Percentiles rank a stretch among this genome's conserved stretches.
These are phyloP conservation scores for Kwoniella newhampshirensis DNA, from an alignment of 768 basidiomycete species.

Conservation along the genomic window DNA sequence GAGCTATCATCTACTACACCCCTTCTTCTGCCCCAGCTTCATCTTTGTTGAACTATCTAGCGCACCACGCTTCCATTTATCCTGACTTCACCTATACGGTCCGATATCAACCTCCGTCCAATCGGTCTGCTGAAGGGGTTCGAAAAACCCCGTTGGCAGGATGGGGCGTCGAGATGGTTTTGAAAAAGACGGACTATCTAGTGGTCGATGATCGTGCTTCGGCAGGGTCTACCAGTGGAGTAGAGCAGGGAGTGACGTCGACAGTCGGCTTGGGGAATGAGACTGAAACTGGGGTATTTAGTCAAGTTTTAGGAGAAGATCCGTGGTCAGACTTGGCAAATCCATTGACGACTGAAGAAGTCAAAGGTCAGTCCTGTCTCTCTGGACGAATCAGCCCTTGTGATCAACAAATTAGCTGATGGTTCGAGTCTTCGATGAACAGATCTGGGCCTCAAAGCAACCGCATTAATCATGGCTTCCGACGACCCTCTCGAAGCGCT, in stretches of 20 bases:
- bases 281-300: conserved; percentile 18
- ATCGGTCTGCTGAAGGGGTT: conserved; percentile 17
- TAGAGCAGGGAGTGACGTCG: not conserved
- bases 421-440: not conserved
- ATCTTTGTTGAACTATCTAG: conserved; percentile 65
- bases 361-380: conserved; percentile 61
- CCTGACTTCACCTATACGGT: conserved; percentile 71
- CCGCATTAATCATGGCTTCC: conserved; percentile 71
- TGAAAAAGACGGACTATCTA: conserved; percentile 97
- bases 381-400: too few species aligned
- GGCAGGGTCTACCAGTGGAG: not conserved
- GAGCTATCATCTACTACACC: conserved; percentile 74
- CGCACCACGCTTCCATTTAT: conserved; percentile 57
- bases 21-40: conserved; percentile 69
- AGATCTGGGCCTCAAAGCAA: conserved; percentile 68
- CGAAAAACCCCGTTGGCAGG: conserved; percentile 62
- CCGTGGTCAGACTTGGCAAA: conserved; percentile 44
- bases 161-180: conserved; percentile 84
- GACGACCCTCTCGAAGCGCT: conserved; percentile 61
- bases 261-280: not conserved
- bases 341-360: conserved; percentile 55
- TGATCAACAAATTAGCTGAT: conserved; percentile 31
- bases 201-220: conserved; percentile 76
- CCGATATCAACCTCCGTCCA: conserved; percentile 62
- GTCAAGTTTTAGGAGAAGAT: conserved; percentile 36